These are phyloP conservation scores for Dissophora ornata DNA, from an alignment of 192 early-diverging fungal species.

Conservation along the genomic window DNA sequence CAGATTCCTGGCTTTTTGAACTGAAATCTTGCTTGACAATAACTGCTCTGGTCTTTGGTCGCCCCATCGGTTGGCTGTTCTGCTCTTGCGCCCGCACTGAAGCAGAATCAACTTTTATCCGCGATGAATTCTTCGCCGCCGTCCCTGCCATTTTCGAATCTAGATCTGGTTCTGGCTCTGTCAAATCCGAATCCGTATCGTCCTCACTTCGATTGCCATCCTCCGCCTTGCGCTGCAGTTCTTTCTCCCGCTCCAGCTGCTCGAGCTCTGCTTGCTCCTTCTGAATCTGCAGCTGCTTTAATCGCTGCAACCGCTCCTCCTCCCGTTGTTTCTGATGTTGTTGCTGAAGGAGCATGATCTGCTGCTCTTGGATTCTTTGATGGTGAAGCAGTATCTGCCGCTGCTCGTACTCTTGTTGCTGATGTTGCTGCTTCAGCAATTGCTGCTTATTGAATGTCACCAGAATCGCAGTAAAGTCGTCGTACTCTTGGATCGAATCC, in stretches of 20 bases:
- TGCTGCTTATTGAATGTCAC: conserved; percentile 47
- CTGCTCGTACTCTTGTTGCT: conserved; percentile 7
- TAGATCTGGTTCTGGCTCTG: not conserved
- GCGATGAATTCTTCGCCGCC: not conserved
- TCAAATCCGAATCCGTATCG: conserved; percentile 11
- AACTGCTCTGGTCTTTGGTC: too few relatives aligned
- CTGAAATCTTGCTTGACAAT: too few relatives aligned
- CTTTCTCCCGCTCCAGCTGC: conserved; percentile 8
- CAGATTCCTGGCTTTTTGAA: too few relatives aligned
- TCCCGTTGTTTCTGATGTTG: conserved; percentile 2
- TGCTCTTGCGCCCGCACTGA: not conserved
- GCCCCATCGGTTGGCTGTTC: too few relatives aligned
- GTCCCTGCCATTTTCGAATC: not conserved
- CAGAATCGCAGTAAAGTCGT: conserved; percentile 68
- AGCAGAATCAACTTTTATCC: not conserved
- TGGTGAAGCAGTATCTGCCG: not conserved
- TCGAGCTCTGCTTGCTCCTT: conserved; percentile 16
- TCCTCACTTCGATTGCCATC: conserved; percentile 1
- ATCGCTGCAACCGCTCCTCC: not conserved
- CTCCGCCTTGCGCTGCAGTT: not conserved
- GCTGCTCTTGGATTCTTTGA: conserved; percentile 13
- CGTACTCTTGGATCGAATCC: conserved; percentile 67
- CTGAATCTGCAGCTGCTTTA: conserved; percentile 22
- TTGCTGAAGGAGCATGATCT: conserved; percentile 9
- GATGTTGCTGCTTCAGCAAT: conserved; percentile 13